Evolutionary conservation across 805 yeast genomes (phyloP), one percentile per base, ranked within the genome.

Genomic region (Ogataea methylovora): DNA sequence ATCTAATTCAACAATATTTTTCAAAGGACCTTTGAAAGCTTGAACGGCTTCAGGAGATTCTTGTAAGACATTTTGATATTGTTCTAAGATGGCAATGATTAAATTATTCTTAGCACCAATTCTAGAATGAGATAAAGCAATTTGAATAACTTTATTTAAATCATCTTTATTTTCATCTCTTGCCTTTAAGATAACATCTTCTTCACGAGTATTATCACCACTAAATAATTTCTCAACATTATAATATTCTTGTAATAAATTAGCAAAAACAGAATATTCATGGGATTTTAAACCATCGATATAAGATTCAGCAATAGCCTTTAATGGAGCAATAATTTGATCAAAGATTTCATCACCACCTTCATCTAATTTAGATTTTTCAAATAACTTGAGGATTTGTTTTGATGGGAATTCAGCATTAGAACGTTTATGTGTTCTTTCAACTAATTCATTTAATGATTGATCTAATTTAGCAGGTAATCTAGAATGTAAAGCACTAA

Each of bases 81-180:
- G 80, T 40, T 79, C 76, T 52, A 90, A 69, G 42, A 92, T 82
- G 23, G 95, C 95, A 54, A 85, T 68, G 34, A 92, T 69, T 54
- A 94, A 73, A 57, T 82, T 85, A 65, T 87, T 92, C 71, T 88
- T 92, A 30, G 96, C 86, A 34, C 94, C 83, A 23, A 88, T 92
- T 56, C 95, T 79, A 13, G 94, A 76, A 60, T 94, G 99, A 10
- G 97, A 88, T 54, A 88, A 71, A 21, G 82, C 86, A 36, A 72
- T 69, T 39, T 65, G 49, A 35, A 85, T 79, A 36, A 90, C 97
- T 52, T 73, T 75, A 30, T 69, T 65, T 54, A 90, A 70, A 40
- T 82, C 80, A 34, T 79, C 73, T 56, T 82, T 79, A 66, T 87
- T 73, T 58, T 84, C 87, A 48, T 92, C 97, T 61, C 99, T 81